Base-by-base conservation (phyloP, 306 rosid genomes). In the Lithocarpus polystachyus region DNA sequence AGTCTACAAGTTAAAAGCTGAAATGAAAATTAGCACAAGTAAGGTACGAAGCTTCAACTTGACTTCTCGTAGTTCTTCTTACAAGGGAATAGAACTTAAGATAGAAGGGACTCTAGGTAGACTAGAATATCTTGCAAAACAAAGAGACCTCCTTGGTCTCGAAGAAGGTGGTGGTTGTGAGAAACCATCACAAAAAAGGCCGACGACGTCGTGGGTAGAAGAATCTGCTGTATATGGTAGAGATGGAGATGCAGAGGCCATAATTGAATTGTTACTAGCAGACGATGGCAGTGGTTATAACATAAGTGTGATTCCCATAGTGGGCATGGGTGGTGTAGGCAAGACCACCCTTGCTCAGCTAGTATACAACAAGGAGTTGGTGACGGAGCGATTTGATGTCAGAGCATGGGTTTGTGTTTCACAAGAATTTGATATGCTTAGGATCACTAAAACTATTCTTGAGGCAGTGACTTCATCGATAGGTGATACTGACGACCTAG, bases 291-390 rank as follows among this genome's bases (percentile, higher is more conserved):
- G 15, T 4, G 59, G 55, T 20, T 24, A 14, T 37, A 35, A 60
- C 4, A 20, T 75, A 28, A 68, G 60, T 48, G 75, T 79, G 24
- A 24, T 83, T 43, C 71, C 86, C 18, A 61, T 83, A 23, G 77
- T 75, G 28, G 86, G 86, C 19, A 83, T 85, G 80, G 85, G 86
- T 3, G 84, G 86, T 5, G 9, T 82, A 0, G 86, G 88, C 15
- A 82, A 86, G 74, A 86, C 86, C 20, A 77, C 87, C 0, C 61
- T 82, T 6, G 82, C 78, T 19, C 83, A 74, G 29, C 20, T 77
- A n/a, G 71, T 80, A 18, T 82, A 73, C 54, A 82, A 82, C 43
- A 81, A 86, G 24, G 20, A 43, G 18, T 11, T 22, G 1, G 70
- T 82, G 26, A 1, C 13, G 55, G 9, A 26, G n/a, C 1, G 20